Percentiles rank a stretch among this genome's conserved stretches.
Conservation (phyloP, 345 rosid genomes). For the Erysimum cheiranthoides region DNA sequence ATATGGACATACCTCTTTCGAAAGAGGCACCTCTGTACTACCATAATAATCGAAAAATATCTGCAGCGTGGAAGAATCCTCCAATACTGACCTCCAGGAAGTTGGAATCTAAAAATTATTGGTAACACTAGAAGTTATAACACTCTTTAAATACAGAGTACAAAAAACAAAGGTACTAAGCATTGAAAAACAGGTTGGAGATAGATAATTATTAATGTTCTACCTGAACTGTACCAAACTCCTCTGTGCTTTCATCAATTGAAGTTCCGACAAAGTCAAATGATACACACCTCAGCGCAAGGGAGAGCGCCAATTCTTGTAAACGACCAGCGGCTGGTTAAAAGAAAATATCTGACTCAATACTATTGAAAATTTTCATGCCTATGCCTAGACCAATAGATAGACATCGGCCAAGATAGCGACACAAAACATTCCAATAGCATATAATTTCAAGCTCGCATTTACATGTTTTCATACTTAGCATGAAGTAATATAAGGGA, state of each 20-base stretch:
- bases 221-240: slow-evolving; percentile 99
- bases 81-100: slow-evolving; percentile 87
- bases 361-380: slow-evolving; percentile 20
- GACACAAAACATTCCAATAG: slow-evolving; percentile 15
- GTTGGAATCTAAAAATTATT: slow-evolving; percentile 72
- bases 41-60: slow-evolving; percentile 96
- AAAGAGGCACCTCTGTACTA: slow-evolving; percentile 71
- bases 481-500: slow-evolving; percentile 9
- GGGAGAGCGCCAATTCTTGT: slow-evolving; percentile 97
- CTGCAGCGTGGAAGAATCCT: slow-evolving; percentile 92
- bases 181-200: slow-evolving; percentile 16
- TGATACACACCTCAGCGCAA: slow-evolving; percentile 90
- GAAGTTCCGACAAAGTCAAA: slow-evolving; percentile 99
- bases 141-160: slow-evolving; percentile 15
- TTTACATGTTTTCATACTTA: slow-evolving; percentile 17
- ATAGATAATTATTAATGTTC: slow-evolving; percentile 9
- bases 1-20: slow-evolving; percentile 81
- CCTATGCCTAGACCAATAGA: slow-evolving; percentile 31
- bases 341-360: slow-evolving; percentile 36
- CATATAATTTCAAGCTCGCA: slow-evolving; percentile 11
- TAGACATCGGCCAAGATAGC: slow-evolving; percentile 18
- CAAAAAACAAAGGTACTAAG: slow-evolving; percentile 8
- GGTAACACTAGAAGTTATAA: slow-evolving; percentile 21
- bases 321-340: slow-evolving; percentile 69
- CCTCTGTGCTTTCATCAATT: slow-evolving; percentile 97